Evolutionary conservation across 148 eudicot genomes (phyloP), one percentile per base, ranked within the genome.

Genomic region (Cornus kousa): DNA sequence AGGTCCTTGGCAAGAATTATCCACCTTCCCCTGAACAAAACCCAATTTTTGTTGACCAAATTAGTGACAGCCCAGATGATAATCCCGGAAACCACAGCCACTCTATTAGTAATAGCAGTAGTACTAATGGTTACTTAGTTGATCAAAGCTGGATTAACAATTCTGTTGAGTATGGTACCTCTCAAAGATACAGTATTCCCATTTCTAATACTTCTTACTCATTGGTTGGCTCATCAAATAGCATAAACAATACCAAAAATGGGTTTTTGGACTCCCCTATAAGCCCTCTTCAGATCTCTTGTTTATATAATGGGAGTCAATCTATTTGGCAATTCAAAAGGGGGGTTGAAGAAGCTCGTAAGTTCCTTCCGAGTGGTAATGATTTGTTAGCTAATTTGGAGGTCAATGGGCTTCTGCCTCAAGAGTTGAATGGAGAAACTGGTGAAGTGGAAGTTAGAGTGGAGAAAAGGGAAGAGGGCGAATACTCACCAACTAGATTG

Each of bases 301-400:
- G 83, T 76, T 23, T 80, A 68, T 82, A 71, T 48, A 73, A 60
- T 79, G 89, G 78, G 73, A 86, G 74, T 33, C 79, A 84, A 67
- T 80, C 86, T 5, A 67, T 84, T 75, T 86, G 82, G 76, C 85
- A 81, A 79, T 88, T 90, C 74, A 46, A 46, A 16, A 87, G 77
- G 78, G 93, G 90, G 67, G 82, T 81, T 66, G 91, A 85, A 77
- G 90, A 87, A 76, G 93, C 90, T 4, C 84, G 66, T 48, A 90
- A 90, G 80, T 84, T 86, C 48, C 85, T 89, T 72, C 92, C 90
- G 9, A 76, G 69, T 33, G 70, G 67, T 19, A 75, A 71, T 33
- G 74, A 76, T 48, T 74, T 86, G 71, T n/a, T 83, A 71, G 75
- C 75, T n/a, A 81, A 67, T 68, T 46, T 70, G 20, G 62, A 76